Base-by-base conservation (phyloP, 352 stramenopile species). In the Pythium dissotocum region DNA sequence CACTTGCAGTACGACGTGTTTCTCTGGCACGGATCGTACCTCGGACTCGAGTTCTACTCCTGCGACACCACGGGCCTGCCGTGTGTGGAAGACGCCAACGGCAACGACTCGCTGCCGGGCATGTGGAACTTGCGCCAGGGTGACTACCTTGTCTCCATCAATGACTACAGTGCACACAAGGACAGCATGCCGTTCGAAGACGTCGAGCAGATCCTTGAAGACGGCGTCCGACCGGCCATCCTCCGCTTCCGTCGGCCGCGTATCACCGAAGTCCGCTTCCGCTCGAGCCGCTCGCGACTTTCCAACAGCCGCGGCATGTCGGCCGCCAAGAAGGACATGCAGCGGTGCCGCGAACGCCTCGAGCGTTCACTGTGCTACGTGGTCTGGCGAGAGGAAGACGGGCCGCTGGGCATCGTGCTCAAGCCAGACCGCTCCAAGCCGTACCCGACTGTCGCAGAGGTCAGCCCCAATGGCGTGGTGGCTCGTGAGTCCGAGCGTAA, bases 311-410 rank as follows among this genome's bases (percentile, higher is more conserved):
- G 48, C 32, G 12, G 6, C 36, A 32, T 36, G 48, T 42, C 33
- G 4, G 36, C 52, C 3, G 52, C 55, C 67, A 68, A 73, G 61
- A 61, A 61, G 30, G 67, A 81, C n/a, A 69, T 77, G 36, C 76
- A 79, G 35, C 66, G 68, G 49, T 73, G 75, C n/a, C 83, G 83
- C 53, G 78, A 88, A 51, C 72, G 78, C 6, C 77, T 89, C 5
- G 79, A 91, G 69, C 66, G 72, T 21, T 80, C 78, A 21, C 69
- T 91, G 52, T 85, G 80, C 58, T 88, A 91, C 63, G 61, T 91
- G 8, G 76, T 91, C 36, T 90, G 81, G 79, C 73, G 80, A 56
- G 83, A 91, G 69, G 83, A 90, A 57, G 79, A 90, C 58, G 79
- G 77, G 0, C 70, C 77, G 9, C 71, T 91, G 10, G 83, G 83